Conservation (phyloP, 345 rosid genomes). For the Moricandia moricandioides region DNA sequence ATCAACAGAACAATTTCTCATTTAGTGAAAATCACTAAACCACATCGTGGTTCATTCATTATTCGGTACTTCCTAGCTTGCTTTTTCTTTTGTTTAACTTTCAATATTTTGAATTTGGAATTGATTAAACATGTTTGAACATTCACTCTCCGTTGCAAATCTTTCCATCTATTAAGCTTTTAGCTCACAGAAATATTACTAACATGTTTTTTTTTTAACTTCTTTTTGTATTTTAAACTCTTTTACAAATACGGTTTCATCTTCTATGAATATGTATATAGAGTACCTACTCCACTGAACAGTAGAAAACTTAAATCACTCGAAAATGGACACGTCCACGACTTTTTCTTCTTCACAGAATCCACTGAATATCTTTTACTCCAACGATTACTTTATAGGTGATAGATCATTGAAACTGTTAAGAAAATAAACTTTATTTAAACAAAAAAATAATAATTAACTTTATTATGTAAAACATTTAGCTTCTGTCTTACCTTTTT, state of each 20-base stretch:
- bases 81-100: not conserved
- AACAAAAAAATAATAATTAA: not conserved
- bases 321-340: not conserved
- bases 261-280: not conserved
- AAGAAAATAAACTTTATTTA: not conserved
- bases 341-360: not conserved
- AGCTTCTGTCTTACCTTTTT: slow-evolving; percentile 29
- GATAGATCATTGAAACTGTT: not conserved
- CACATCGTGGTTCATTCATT: not conserved
- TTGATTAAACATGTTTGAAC: not conserved
- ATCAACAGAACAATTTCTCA: too few relatives aligned
- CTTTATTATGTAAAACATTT: not conserved
- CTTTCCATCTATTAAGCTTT: not conserved
- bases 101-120: not conserved
- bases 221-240: not conserved
- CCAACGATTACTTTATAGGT: not conserved
- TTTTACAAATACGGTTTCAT: not conserved
- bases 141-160: not conserved
- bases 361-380: not conserved
- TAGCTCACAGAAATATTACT: not conserved
- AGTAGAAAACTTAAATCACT: not conserved
- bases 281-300: not conserved
- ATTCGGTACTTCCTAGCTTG: not conserved
- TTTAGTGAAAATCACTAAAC: too few relatives aligned
- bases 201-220: not conserved